Base-by-base conservation (phyloP, 371 early-diverging fungal species). In the Smittium mucronatum region DNA sequence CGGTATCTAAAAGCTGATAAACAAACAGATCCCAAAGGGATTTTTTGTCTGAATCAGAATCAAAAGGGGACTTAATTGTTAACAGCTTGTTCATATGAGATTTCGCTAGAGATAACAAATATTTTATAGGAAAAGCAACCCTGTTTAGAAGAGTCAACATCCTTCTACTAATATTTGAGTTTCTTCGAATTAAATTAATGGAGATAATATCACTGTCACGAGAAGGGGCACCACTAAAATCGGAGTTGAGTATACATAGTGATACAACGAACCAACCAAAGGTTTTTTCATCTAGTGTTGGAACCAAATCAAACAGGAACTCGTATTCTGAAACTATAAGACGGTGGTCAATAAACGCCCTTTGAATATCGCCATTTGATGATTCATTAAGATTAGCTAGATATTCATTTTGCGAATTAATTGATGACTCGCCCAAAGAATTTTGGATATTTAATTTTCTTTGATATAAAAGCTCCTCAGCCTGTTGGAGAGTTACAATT, bases 401-500 rank as follows among this genome's bases (percentile, higher is more conserved):
- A 21, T 21, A 11, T 47, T 61, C 31, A 61, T 33, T 33, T 33
- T 5, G n/a, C 5, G 63, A 30, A 11, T 11, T 16, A 30, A 26
- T 5, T 11, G n/a, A 61, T 11, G 29, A 33, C 5, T 61, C 63
- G n/a, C 63, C 33, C 5, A 61, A 33, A 11, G 33, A 30, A 33
- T 5, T 11, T 61, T 33, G 63, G 15, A 65, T 15, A 15, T 65
- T 32, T 5, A 33, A n/a, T 34, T 34, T 31, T 57, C 69, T 76
- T 66, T 72, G 78, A 36, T 63, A 72, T 61, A 90, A 71, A 26
- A 87, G 71, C 69, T 84, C 85, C 32, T 94, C 93, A 0, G 92
- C 90, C 28, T 89, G 85, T 72, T 95, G 94, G 70, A 95, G 78
- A 0, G 94, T 92, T 71, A 93, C 93, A 34, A 95, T 75, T 0